phyloP scores from a whole-genome alignment of 31 red algal genomes.

The Endocladia muricata region DNA sequence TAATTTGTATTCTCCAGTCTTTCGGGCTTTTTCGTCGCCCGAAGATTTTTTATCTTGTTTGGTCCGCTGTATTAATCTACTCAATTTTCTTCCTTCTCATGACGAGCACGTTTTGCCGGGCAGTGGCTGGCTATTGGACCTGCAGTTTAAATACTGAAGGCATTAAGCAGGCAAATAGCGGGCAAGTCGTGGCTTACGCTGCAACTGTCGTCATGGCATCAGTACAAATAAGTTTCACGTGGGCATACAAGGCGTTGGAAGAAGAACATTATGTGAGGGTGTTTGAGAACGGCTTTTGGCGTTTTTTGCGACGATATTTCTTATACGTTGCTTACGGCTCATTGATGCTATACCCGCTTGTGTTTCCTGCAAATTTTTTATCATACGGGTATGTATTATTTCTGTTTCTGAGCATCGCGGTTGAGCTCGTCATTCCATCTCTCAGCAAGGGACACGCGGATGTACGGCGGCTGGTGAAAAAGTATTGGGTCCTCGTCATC shows the following conservation, averaged over 20 bases:
- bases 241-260: background rate
- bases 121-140: background rate
- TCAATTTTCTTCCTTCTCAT: slow-evolving; percentile 22
- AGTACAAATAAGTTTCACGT: slow-evolving; percentile 49
- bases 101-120: slow-evolving; percentile 23
- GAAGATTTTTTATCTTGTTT: slow-evolving; percentile 15
- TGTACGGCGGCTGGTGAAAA: background rate
- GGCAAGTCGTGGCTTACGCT: slow-evolving; percentile 44
- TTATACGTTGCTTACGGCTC: slow-evolving; percentile 46
- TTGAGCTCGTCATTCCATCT: slow-evolving; percentile 24
- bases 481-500: slow-evolving; percentile 37
- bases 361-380: slow-evolving; percentile 45
- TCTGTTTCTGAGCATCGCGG: slow-evolving; percentile 29
- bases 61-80: slow-evolving; percentile 33
- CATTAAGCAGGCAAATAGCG: background rate
- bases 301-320: slow-evolving; percentile 29
- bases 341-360: slow-evolving; percentile 43
- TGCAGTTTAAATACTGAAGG: slow-evolving; percentile 16
- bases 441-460: background rate
- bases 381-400: slow-evolving; percentile 47
- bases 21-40: slow-evolving; percentile 18
- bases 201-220: slow-evolving; percentile 28
- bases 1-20: slow-evolving; percentile 37
- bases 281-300: slow-evolving; percentile 25
- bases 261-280: background rate